Evolutionary conservation across 129 eudicot genomes (phyloP), one percentile per base, ranked within the genome.

Genomic region (Pulicaria dysenterica): DNA sequence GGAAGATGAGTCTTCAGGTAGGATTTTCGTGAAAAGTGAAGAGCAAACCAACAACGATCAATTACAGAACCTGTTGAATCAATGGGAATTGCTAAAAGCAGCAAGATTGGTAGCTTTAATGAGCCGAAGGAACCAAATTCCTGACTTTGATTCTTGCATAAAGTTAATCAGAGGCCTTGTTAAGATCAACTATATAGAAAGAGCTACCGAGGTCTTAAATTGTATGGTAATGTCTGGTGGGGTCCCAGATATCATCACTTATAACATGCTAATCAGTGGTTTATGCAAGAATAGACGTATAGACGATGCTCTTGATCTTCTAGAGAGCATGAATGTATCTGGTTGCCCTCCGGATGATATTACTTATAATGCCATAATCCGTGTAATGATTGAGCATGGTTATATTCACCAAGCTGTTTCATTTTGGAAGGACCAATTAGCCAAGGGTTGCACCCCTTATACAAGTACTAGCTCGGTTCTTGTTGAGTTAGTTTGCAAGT

Each of bases 331-430:
- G 97, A 89, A 81, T 77, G 79, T 64, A 63, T 76, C 87, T 51
- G 97, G 97, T 63, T 92, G 97, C 46, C 91, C 89, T 5, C 97
- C 97, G 4, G 97, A 89, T 81, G 90, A 58, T 7, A 86, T 89
- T 39, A 89, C 86, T 61, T 92, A 86, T 51, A 92, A 89, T 70
- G 83, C 94, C 3, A 79, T 92, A 53, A 65, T 92, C 12, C 90
- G 94, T 10, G 70, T 69, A 16, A 81, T 92, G 89, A 78, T 79
- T 24, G 85, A 85, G 56, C 65, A 36, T 14, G 91, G 96, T 14
- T 80, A 66, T 64, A 53, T 69, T 78, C 77, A 70, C 56, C 85
- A 86, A 68, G 94, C 91, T 3, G 62, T 86, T 75, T 77, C 69
- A 1, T 92, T 92, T 57, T 92, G 97, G 97, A 85, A 86, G 79